These are phyloP conservation scores for Saprolegnia parasitica DNA, from an alignment of 352 stramenopile genomes.

Conservation along the genomic window DNA sequence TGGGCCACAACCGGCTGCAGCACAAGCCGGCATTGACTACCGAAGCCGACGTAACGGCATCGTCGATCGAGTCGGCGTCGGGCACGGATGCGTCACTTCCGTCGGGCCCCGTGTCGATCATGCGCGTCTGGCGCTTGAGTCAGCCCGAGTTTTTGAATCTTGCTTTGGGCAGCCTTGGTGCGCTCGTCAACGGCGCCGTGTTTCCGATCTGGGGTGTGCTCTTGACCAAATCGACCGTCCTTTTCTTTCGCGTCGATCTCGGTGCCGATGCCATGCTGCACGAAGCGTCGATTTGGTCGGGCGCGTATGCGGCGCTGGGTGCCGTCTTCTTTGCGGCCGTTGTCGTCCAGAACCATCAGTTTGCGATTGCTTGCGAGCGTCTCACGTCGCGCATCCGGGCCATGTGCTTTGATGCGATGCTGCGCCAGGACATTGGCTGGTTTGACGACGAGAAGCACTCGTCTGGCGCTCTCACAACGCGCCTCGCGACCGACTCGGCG, in stretches of 20 bases:
- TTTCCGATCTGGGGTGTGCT: constrained; percentile 47
- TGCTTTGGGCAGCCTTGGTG: constrained; percentile 33
- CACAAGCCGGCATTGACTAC: not conserved
- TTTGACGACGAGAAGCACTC: constrained; percentile 34
- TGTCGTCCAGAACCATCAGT: constrained; percentile 27
- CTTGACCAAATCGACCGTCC: constrained; percentile 38
- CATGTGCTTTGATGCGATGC: constrained; percentile 20
- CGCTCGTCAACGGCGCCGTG: constrained; percentile 35
- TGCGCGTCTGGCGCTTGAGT: constrained; percentile 45
- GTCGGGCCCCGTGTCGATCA: constrained; percentile 25
- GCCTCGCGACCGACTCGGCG: constrained; percentile 45
- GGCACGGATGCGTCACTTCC: not conserved
- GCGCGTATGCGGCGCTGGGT: constrained; percentile 35
- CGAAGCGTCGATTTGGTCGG: constrained; percentile 33
- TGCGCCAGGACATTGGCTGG: constrained; percentile 32
- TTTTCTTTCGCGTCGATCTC: constrained; percentile 36
- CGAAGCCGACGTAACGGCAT: not conserved
- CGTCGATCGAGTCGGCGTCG: not conserved
- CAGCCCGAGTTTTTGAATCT: constrained; percentile 44
- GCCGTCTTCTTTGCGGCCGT: constrained; percentile 32
- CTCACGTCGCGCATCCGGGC: constrained; percentile 33
- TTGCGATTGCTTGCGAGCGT: constrained; percentile 31
- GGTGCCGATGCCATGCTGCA: constrained; percentile 32
- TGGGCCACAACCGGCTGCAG: not conserved
- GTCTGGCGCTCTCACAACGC: constrained; percentile 38